Evolutionary conservation across 2,329 filamentous ascomycete genomes (phyloP), one percentile per base, ranked within the genome.

Genomic region (Colletotrichum graminicola): DNA sequence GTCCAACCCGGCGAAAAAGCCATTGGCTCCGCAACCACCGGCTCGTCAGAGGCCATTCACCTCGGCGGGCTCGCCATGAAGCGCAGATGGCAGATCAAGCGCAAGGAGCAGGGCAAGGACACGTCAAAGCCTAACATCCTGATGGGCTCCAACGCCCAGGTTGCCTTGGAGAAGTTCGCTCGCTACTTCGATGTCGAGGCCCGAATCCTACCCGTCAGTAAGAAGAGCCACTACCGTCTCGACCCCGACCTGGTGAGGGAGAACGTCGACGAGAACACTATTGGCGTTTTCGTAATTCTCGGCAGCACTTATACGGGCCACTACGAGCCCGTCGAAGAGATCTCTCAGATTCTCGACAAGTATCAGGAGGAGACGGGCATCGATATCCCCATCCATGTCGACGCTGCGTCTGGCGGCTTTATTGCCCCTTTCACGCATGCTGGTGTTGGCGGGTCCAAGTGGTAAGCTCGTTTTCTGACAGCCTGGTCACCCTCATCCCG

Each of bases 291-390:
- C 76, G 89, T 92, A 0, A 93, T 93, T 64, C 76, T 94, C 6
- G 91, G 92, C 3, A 90, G 87, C 62, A 94, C 92, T 0, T 94
- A 93, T 75, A 94, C 92, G 0, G 91, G 92, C 0, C 90, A 93
- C 76, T 93, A 91, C 73, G 91, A 93, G 79, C 90, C 91, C 0
- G 91, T 93, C 0, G 88, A 92, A 77, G 88, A 90, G 75, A 87
- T 94, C 26, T 89, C 87, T 26, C 85, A 89, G 23, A 86, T 93
- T 16, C 82, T 94, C 2, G 90, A 93, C 73, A 84, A 88, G 54
- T 91, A 86, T 61, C 84, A 93, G 78, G 82, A 86, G 66, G 82
- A 89, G 76, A 91, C 88, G 2, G 90, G 90, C 0, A 76, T 86
- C 43, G 87, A 91, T 72, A 91, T 93, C 69, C 90, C 91, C 0